Percentiles rank a stretch among this genome's conserved stretches.
Conservation (phyloP, 1,284 basidiomycete species). For the Tilletia setariae region DNA sequence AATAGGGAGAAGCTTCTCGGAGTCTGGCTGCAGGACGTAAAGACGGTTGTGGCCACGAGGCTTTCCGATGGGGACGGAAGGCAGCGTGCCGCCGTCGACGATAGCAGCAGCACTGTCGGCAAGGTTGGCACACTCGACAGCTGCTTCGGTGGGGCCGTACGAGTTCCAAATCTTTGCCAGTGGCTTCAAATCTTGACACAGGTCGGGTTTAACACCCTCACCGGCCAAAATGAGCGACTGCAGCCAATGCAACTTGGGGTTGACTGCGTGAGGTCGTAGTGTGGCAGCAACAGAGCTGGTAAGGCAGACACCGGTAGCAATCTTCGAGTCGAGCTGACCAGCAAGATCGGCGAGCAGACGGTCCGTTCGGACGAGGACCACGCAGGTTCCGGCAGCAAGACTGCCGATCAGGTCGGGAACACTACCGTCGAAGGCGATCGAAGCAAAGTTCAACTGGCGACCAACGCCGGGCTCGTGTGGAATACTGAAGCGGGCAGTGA, state of each 20-base stretch:
- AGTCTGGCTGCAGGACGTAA: not conserved
- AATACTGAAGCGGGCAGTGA: too few relatives aligned
- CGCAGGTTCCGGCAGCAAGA: too few relatives aligned
- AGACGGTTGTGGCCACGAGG: not conserved
- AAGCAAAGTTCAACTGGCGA: not conserved
- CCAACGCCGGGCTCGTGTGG: not conserved
- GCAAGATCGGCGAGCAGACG: too few relatives aligned
- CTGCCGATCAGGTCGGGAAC: not conserved
- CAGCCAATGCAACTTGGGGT: too few relatives aligned
- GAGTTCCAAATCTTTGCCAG: not conserved
- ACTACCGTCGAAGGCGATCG: not conserved
- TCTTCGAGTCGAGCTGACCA: too few relatives aligned
- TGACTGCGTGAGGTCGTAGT: too few relatives aligned
- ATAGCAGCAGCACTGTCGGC: not conserved
- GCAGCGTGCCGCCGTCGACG: not conserved
- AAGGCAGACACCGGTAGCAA: too few relatives aligned
- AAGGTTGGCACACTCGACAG: too few relatives aligned
- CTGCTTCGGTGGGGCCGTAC: slow-evolving; percentile 17
- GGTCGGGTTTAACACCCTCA: too few relatives aligned
- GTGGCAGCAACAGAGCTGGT: too few relatives aligned
- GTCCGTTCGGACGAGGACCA: not conserved
- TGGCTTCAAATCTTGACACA: not conserved
- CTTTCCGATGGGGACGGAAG: not conserved
- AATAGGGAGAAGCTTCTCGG: not conserved
- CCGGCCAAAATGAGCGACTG: too few relatives aligned